Evolutionary conservation across 257 asterid species (phyloP), one percentile per base, ranked within the genome.

Genomic region (Eustoma russellianum): DNA sequence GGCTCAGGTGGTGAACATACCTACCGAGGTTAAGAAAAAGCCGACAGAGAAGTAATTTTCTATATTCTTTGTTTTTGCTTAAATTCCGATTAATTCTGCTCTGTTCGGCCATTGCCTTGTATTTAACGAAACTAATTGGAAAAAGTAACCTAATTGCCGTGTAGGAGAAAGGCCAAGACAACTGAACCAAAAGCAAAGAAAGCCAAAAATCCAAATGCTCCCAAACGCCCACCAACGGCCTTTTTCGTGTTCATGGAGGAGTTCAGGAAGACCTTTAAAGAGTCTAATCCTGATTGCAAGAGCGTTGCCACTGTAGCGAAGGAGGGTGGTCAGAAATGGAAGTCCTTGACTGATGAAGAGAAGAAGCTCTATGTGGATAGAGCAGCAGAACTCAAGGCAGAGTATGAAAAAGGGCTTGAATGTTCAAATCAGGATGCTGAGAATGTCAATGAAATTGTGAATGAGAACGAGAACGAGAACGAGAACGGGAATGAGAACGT

Each of bases 181-280:
- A 16, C 78, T 0, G 88, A 77, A 30, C 63, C 82, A 30, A 82
- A 63, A 50, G 14, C 77, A 13, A 78, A 75, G 43, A 74, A 77
- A 64, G 61, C 64, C 0, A 81, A 83, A 70, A 53, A 74, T 44
- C 69, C 83, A 0, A 79, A 75, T 52, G 75, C 68, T 1, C 89
- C 68, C 1, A 89, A 89, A 59, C 85, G 93, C 15, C 94, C 97
- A 35, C 75, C 76, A 5, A 83, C 94, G 52, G 94, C 97, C 1
- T 89, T 86, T 79, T 89, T 86, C 5, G 14, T 86, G 9, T 90
- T 90, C 91, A 69, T 90, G 97, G 77, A 78, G 0, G 96, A 81
- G 0, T 86, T 90, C 17, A 77, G 97, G 53, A 84, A 90, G 59
- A 7, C 76, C 0, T 90, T 66, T 47, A 90, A 77, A 70, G 93